Evolutionary conservation across 345 rosid genomes (phyloP), one percentile per base, ranked within the genome.

Genomic region (Pugionium dolabratum): DNA sequence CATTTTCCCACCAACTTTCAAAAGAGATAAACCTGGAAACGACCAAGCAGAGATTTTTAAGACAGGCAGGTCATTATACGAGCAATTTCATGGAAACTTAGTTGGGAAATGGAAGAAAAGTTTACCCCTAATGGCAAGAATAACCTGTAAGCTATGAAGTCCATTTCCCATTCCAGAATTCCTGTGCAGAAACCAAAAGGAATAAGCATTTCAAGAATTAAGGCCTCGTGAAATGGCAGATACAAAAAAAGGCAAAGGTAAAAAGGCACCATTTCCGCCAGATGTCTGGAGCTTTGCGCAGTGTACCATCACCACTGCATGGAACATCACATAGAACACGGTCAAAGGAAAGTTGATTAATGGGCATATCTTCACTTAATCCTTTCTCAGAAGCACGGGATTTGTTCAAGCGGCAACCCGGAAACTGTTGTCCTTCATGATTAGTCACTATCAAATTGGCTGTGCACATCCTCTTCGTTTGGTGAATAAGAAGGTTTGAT

Each of bases 391-490:
- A 81, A 46, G 18, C 18, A 18, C 18, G 18, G 45, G 40, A 58
- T 78, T 75, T 78, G 67, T 65, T 81, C 40, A 56, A 53, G 60
- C 83, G 86, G 82, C 97, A 94, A 63, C 82, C 83, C 30, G 99
- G 99, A 66, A 90, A 90, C n/a, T 90, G 93, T 59, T 90, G 97
- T 69, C 93, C 99, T 83, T 94, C 99, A 67, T 94, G 87, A 78
- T 90, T 94, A 61, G 96, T 82, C 45, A 94, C 99, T 33, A 86
- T 80, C 84, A 94, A 78, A 81, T 94, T 94, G 63, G 96, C 85
- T 26, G 99, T 90, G 81, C 97, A 94, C 78, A 86, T 94, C 82
- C 96, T 85, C 76, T 94, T 94, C 27, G 99, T 94, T 81, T 88
- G 99, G 80, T 86, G 96, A 75, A 94, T 94, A 66, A 94, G 95